A percentile compares a stretch with the other conserved stretches of the same genome.
phyloP scores from a whole-genome alignment of 2,329 filamentous ascomycete species.

The Diaporthe sp. region DNA sequence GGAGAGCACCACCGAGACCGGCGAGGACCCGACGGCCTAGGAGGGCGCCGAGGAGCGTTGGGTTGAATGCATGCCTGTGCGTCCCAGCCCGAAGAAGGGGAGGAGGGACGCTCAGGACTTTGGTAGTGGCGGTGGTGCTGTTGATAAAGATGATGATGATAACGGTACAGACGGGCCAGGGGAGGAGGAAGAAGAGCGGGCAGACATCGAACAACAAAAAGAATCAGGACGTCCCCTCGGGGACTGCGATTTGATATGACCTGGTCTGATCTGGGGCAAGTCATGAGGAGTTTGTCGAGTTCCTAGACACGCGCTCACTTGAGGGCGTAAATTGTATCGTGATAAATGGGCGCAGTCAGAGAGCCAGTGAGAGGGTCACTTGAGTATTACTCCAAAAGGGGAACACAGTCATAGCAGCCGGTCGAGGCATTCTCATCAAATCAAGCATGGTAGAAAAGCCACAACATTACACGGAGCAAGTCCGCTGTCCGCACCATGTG shows the following conservation, averaged over 20 bases:
- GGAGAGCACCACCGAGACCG: slow-evolving; percentile 25
- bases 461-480: background rate
- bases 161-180: background rate
- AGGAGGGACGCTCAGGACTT: background rate
- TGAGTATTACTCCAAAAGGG: background rate
- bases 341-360: background rate
- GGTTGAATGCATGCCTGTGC: slow-evolving; percentile 26
- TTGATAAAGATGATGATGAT: background rate
- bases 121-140: background rate
- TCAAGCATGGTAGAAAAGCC: background rate
- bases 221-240: background rate
- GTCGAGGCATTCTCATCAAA: background rate
- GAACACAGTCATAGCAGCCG: background rate
- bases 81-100: slow-evolving; percentile 20
- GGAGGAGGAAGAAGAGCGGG: background rate
- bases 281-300: too few species aligned
- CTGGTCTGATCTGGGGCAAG: background rate
- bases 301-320: background rate
- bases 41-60: slow-evolving; percentile 27
- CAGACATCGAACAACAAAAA: background rate
- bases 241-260: background rate
- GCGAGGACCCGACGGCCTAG: slow-evolving; percentile 33
- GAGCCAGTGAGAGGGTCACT: background rate
- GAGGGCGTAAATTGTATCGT: background rate
- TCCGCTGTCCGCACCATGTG: background rate